phyloP scores from a whole-genome alignment of 352 stramenopile species.

The Pythium brachiatum region DNA sequence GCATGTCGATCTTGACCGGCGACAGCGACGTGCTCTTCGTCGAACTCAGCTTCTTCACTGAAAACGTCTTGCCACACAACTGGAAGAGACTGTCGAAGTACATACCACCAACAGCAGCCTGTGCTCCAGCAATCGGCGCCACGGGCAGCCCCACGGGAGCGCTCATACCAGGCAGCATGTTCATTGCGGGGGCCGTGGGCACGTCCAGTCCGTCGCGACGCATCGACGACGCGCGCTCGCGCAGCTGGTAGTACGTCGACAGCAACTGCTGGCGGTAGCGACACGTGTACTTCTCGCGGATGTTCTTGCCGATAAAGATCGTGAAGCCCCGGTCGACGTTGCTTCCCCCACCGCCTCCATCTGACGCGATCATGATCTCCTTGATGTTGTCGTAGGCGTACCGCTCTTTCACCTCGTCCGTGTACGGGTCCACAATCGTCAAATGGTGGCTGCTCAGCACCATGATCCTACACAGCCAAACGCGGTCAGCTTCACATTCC shows the following conservation, averaged over 20 bases:
- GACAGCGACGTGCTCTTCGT: slow-evolving; percentile 61
- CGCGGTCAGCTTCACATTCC: slow-evolving; percentile 3
- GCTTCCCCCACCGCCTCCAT: slow-evolving; percentile 52
- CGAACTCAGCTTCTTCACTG: slow-evolving; percentile 84
- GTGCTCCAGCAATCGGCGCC: slow-evolving; percentile 5
- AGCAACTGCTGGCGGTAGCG: slow-evolving; percentile 79
- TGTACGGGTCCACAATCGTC: slow-evolving; percentile 83
- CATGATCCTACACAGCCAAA: slow-evolving; percentile 48
- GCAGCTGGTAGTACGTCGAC: slow-evolving; percentile 83
- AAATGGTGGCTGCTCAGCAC: slow-evolving; percentile 78
- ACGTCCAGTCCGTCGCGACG: slow-evolving; percentile 43
- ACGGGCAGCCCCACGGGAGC: slow-evolving; percentile 9
- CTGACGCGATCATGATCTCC: slow-evolving; percentile 77
- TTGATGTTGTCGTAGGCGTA: slow-evolving; percentile 89
- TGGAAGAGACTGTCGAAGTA: slow-evolving; percentile 88
- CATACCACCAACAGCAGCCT: slow-evolving; percentile 65
- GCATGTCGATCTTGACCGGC: slow-evolving; percentile 67
- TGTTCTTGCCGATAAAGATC: slow-evolving; percentile 82
- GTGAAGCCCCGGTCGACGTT: slow-evolving; percentile 77
- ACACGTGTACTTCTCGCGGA: slow-evolving; percentile 87
- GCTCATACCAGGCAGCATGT: slow-evolving; percentile 7
- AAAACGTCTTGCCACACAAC: slow-evolving; percentile 82
- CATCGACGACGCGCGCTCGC: slow-evolving; percentile 75
- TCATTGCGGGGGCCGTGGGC: slow-evolving; percentile 1
- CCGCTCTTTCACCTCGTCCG: slow-evolving; percentile 83